Evolutionary conservation across 1,139 yeast genomes (phyloP).

Genomic region (Sugiyamaella novakii): DNA sequence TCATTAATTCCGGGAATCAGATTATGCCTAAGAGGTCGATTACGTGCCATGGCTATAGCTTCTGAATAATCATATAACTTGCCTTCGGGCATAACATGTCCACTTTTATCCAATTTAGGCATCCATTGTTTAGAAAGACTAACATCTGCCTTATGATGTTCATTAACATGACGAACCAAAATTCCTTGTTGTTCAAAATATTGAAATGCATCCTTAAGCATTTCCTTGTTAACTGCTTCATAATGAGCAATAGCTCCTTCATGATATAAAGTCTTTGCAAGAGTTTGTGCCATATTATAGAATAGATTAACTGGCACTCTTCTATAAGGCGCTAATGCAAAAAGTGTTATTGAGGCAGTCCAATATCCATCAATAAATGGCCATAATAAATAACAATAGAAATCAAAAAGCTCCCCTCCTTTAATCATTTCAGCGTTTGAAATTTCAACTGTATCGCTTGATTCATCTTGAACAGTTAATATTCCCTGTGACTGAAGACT

Average conservation of each 20-base stretch:
- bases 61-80: slow-evolving; percentile 38
- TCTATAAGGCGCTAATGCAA: slow-evolving; percentile 36
- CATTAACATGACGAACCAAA: slow-evolving; percentile 29
- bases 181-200: slow-evolving; percentile 43
- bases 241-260: slow-evolving; percentile 47
- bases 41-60: slow-evolving; percentile 38
- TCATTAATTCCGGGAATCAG: slow-evolving; percentile 29
- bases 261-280: slow-evolving; percentile 48
- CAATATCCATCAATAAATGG: slow-evolving; percentile 51
- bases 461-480: slow-evolving; percentile 30
- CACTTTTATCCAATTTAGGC: slow-evolving; percentile 25
- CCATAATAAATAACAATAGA: slow-evolving; percentile 48
- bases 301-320: slow-evolving; percentile 37
- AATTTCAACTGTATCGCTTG: slow-evolving; percentile 33
- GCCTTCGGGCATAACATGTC: slow-evolving; percentile 34
- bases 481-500: slow-evolving; percentile 40
- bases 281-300: slow-evolving; percentile 41
- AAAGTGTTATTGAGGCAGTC: slow-evolving; percentile 45
- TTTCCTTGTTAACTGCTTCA: slow-evolving; percentile 48
- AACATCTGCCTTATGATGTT: slow-evolving; percentile 23
- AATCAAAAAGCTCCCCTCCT: slow-evolving; percentile 44
- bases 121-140: slow-evolving; percentile 31
- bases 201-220: slow-evolving; percentile 43
- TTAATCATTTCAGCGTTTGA: slow-evolving; percentile 37
- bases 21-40: slow-evolving; percentile 33